These are phyloP conservation scores for Stephania yunnanensis DNA, from an alignment of 164 flowering plant species.

Conservation along the genomic window DNA sequence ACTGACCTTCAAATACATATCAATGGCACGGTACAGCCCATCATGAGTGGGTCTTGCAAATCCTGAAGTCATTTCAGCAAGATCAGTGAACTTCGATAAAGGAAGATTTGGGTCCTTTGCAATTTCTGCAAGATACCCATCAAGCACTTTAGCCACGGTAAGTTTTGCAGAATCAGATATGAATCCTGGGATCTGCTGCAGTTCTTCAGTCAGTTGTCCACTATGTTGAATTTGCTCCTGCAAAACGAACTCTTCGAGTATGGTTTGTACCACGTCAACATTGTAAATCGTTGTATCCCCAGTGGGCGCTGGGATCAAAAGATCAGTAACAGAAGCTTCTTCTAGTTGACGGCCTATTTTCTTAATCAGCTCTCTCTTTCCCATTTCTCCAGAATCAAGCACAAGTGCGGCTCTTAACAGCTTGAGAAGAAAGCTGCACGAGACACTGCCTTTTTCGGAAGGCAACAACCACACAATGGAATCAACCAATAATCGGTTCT, in stretches of 20 bases:
- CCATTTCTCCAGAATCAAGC: slow-evolving; percentile 47
- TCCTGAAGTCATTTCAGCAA: slow-evolving; percentile 60
- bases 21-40: slow-evolving; percentile 82
- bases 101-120: slow-evolving; percentile 77
- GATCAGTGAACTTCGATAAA: slow-evolving; percentile 45
- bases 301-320: slow-evolving; percentile 48
- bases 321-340: slow-evolving; percentile 71
- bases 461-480: slow-evolving; percentile 70
- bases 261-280: slow-evolving; percentile 49
- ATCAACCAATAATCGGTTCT: slow-evolving; percentile 43
- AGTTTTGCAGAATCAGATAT: slow-evolving; percentile 74
- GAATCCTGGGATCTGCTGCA: slow-evolving; percentile 47
- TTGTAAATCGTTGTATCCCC: slow-evolving; percentile 53
- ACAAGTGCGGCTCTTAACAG: slow-evolving; percentile 62
- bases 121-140: slow-evolving; percentile 80
- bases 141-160: slow-evolving; percentile 79
- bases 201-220: slow-evolving; percentile 33
- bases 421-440: slow-evolving; percentile 71
- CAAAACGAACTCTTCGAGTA: slow-evolving; percentile 60
- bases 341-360: slow-evolving; percentile 78
- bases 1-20: slow-evolving; percentile 79
- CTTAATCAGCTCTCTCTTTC: slow-evolving; percentile 47
- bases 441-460: slow-evolving; percentile 55
- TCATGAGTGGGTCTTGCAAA: slow-evolving; percentile 69
- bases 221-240: slow-evolving; percentile 42